Conservation (phyloP, 2,329 filamentous ascomycete genomes). For the Dryadomyces quercivorus region DNA sequence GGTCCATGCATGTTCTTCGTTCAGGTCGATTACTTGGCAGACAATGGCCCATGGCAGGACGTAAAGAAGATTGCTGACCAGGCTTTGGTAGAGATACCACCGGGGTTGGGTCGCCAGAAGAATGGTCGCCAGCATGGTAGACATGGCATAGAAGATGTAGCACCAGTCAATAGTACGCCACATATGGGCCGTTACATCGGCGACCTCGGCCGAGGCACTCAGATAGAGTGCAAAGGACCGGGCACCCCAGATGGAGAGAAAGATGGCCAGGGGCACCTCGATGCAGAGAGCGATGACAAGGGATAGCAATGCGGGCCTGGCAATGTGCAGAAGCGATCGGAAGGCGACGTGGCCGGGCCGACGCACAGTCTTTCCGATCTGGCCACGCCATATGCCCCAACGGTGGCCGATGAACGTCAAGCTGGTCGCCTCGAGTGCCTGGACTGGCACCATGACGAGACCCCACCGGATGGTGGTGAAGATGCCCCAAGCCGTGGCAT, state of each 20-base stretch:
- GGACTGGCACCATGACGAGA: slow-evolving; percentile 60
- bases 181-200: slow-evolving; percentile 52
- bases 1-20: slow-evolving; percentile 45
- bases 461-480: slow-evolving; percentile 68
- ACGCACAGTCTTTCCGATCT: slow-evolving; percentile 13
- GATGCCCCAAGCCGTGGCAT: slow-evolving; percentile 61
- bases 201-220: slow-evolving; percentile 42
- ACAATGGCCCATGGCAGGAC: slow-evolving; percentile 61
- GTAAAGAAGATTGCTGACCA: slow-evolving; percentile 54
- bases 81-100: slow-evolving; percentile 58
- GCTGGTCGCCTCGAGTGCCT: slow-evolving; percentile 52
- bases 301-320: slow-evolving; percentile 40
- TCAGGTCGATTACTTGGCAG: slow-evolving; percentile 35
- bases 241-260: slow-evolving; percentile 47
- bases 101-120: slow-evolving; percentile 49
- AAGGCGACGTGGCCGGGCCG: slow-evolving; percentile 10
- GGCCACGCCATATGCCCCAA: slow-evolving; percentile 43
- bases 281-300: slow-evolving; percentile 38
- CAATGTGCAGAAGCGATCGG: slow-evolving; percentile 21
- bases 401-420: slow-evolving; percentile 53
- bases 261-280: slow-evolving; percentile 50
- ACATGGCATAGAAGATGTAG: slow-evolving; percentile 57
- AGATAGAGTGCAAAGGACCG: slow-evolving; percentile 50
- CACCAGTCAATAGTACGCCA: slow-evolving; percentile 52
- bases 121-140: slow-evolving; percentile 52